Evolutionary conservation across 2,329 filamentous ascomycete genomes (phyloP).

Genomic region (Penicillium thymicola): DNA sequence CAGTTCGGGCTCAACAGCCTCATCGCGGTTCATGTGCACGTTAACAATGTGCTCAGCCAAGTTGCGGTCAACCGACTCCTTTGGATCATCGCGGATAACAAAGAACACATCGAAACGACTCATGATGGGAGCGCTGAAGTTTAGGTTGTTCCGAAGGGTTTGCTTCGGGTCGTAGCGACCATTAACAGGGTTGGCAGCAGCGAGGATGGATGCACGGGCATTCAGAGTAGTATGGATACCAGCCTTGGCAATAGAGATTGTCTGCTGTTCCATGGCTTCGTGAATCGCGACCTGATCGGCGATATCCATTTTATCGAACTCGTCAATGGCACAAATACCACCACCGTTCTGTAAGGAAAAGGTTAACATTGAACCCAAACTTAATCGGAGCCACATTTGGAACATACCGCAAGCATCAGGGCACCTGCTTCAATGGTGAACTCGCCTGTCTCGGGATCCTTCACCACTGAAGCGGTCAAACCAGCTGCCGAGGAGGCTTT

Average conservation of each 20-base stretch:
- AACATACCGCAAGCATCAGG: slow-evolving; percentile 72
- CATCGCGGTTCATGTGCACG: slow-evolving; percentile 88
- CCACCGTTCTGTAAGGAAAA: slow-evolving; percentile 59
- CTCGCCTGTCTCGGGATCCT: slow-evolving; percentile 97
- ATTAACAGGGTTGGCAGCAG: slow-evolving; percentile 91
- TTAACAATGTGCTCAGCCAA: slow-evolving; percentile 92
- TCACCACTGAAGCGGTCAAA: slow-evolving; percentile 94
- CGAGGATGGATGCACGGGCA: slow-evolving; percentile 89
- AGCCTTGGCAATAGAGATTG: slow-evolving; percentile 97
- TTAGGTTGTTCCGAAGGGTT: slow-evolving; percentile 90
- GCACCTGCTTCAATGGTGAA: slow-evolving; percentile 98
- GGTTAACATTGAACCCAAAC: slow-evolving; percentile 4
- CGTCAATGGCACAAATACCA: slow-evolving; percentile 96
- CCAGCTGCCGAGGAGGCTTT: slow-evolving; percentile 96
- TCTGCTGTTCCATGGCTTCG: slow-evolving; percentile 99
- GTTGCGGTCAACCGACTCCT: slow-evolving; percentile 84
- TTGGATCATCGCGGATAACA: slow-evolving; percentile 94
- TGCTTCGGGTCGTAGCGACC: slow-evolving; percentile 95
- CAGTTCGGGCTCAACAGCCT: slow-evolving; percentile 87
- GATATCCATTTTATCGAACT: slow-evolving; percentile 99
- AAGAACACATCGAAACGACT: slow-evolving; percentile 99
- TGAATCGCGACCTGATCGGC: slow-evolving; percentile 96
- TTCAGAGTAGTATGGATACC: slow-evolving; percentile 98
- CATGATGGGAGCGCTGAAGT: slow-evolving; percentile 99
- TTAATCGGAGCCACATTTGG: slow-evolving; percentile 34